Evolutionary conservation across 169 alveolate genomes (phyloP).

Genomic region (Plasmodium relictum): DNA sequence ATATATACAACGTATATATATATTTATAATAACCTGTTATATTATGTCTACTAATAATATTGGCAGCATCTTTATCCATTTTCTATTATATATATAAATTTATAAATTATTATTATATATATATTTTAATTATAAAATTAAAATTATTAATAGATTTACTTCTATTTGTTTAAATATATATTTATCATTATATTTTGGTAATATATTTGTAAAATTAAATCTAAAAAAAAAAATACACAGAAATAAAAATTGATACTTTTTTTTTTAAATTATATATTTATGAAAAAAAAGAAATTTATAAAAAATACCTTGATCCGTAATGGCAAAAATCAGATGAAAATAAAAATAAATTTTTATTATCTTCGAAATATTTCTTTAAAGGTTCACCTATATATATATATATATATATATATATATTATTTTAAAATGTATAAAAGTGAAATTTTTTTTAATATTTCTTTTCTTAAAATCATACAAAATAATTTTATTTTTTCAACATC

Average conservation of each 20-base stretch:
- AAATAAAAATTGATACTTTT: too few species aligned
- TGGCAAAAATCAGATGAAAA: constrained; percentile 96
- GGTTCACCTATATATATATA: constrained; percentile 83
- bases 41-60: constrained; percentile 36
- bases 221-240: constrained; percentile 17
- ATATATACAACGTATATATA: not conserved
- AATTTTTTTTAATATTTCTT: not conserved
- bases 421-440: not conserved
- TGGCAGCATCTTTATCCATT: constrained; percentile 59
- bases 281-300: too few species aligned
- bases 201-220: constrained; percentile 60
- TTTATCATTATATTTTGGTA: constrained; percentile 47
- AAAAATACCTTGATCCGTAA: constrained; percentile 91
- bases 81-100: constrained; percentile 7
- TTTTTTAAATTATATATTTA: not conserved
- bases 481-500: constrained; percentile 34
- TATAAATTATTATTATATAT: not conserved
- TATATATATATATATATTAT: constrained; percentile 14
- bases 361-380: constrained; percentile 87
- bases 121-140: not conserved
- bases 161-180: constrained; percentile 50
- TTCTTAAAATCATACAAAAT: constrained; percentile 12
- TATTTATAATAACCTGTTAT: constrained; percentile 44
- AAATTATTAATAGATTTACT: not conserved
- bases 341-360: constrained; percentile 87